Evolutionary conservation across 169 alveolate species (phyloP), one percentile per base, ranked within the genome.

Genomic region (Plasmodium cynomolgi): DNA sequence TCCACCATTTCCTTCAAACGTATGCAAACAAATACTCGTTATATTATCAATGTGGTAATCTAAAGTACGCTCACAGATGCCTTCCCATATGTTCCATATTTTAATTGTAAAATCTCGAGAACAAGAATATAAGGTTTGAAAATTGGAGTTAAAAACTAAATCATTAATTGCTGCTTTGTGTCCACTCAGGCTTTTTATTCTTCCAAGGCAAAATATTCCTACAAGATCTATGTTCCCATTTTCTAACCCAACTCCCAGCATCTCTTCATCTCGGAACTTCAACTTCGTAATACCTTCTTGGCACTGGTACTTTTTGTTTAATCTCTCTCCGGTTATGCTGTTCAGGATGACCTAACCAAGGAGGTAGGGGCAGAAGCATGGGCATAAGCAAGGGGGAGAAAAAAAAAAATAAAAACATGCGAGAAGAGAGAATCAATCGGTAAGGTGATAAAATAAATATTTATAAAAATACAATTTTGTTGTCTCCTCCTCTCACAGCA

Each of bases 81-180:
- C 92, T 72, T 82, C 81, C 92, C 84, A 91, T 58, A 91, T 82
- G 58, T 91, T 82, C 95, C 95, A 91, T 31, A 81, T 91, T 71
- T 91, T 91, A 17, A 91, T 91, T 1, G 92, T 91, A 44, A 81
- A 81, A 91, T 91, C 95, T 20, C 95, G 68, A 34, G 95, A 91
- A 71, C 95, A 91, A 33, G 95, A 47, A 82, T 81, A 91, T 91
- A 91, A 81, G 3, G 20, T 33, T 73, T 82, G 68, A 81, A 91
- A 91, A 91, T 91, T 79, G 1, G 72, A 26, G 29, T 80, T 73
- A 91, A 91, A 91, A 33, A 73, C n/a, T 72, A 91, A 50, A 72
- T 91, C 92, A 34, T 62, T 91, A 50, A 91, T 44, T 71, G 95
- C 26, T 82, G 95, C 39, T 82, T 81, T 91, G 54, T 91, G 95